Evolutionary conservation across 306 rosid genomes (phyloP), one percentile per base, ranked within the genome.

Genomic region (Dalbergia cochinchinensis): DNA sequence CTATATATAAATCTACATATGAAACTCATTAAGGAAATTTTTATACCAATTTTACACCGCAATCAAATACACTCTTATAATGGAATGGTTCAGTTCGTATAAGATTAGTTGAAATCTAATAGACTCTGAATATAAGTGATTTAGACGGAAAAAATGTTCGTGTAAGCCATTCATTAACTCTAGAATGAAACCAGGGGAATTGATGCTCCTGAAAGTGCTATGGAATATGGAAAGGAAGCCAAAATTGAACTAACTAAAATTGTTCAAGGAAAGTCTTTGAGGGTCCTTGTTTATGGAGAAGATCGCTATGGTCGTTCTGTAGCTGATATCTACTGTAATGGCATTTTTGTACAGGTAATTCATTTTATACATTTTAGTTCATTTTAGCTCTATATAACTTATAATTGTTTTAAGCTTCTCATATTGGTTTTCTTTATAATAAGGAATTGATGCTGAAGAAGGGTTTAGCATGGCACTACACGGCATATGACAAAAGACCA

Each of bases 391-490:
- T 22, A 20, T 47, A 47, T 47, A 47, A 11, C 51, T 10, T 47
- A 47, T 13, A 20, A 54, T 16, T n/a, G 60, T n/a, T 54, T n/a
- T 10, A 68, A 53, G 55, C 59, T 63, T 77, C 53, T 75, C 22
- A 74, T 26, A 62, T 58, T 31, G 45, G 11, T 63, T 64, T 80
- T 35, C 69, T 64, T 85, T 11, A 60, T 81, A 54, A 81, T 6
- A n/a, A 96, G 97, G 97, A 96, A 89, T 41, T 82, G 63, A 91
- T 96, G 99, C 91, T 96, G 50, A 93, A 93, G 88, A 93, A 89
- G 64, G 98, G 99, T 18, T 42, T 83, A 37, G 99, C 97, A 50
- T 96, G 98, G 97, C 99, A 96, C 72, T 96, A 96, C 78, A 0
- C 73, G 6, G 98, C 96, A 63, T 96, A 93, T 35, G 99, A 96